Evolutionary conservation across 2,329 filamentous ascomycete genomes (phyloP).

Genomic region (Raffaelea ambrosiae): DNA sequence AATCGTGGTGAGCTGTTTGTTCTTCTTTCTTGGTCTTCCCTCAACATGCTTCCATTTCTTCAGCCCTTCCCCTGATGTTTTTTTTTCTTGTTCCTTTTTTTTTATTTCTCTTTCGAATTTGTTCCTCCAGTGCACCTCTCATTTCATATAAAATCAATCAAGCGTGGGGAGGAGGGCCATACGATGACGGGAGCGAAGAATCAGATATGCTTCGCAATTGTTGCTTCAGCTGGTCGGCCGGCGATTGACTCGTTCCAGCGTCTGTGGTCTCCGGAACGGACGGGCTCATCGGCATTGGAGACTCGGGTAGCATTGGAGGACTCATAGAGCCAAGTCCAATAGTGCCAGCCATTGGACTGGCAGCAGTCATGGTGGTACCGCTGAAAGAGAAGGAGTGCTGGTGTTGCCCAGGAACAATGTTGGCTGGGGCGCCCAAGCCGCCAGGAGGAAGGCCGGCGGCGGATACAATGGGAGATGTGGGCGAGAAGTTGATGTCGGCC

Average conservation of each 20-base stretch:
- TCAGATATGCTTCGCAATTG: slow-evolving; percentile 19
- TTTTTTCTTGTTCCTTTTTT: too few relatives aligned
- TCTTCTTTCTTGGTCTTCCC: neutral
- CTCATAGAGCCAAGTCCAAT: slow-evolving; percentile 11
- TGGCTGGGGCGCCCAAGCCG: slow-evolving; percentile 10
- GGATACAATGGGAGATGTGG: slow-evolving; percentile 13
- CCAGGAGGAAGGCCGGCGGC: slow-evolving; percentile 5
- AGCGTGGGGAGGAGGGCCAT: neutral
- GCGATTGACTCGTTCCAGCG: slow-evolving; percentile 12
- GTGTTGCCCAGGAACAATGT: slow-evolving; percentile 9
- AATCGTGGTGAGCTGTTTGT: neutral
- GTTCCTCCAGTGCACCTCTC: too few relatives aligned
- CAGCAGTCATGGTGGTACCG: slow-evolving; percentile 2
- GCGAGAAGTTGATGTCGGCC: slow-evolving; percentile 13
- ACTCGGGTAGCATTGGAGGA: slow-evolving; percentile 11
- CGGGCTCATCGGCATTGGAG: slow-evolving; percentile 14
- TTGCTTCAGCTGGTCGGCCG: slow-evolving; percentile 17
- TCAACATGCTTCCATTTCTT: too few relatives aligned
- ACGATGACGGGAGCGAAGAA: slow-evolving; percentile 16
- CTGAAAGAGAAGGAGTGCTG: slow-evolving; percentile 11
- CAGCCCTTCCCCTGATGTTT: too few relatives aligned
- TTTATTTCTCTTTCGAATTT: too few relatives aligned
- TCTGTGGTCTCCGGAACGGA: slow-evolving; percentile 4
- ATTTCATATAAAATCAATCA: neutral
- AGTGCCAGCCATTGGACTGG: slow-evolving; percentile 2